Evolutionary conservation across 192 early-diverging fungal genomes (phyloP), one percentile per base, ranked within the genome.

Genomic region (Coemansia sp.): DNA sequence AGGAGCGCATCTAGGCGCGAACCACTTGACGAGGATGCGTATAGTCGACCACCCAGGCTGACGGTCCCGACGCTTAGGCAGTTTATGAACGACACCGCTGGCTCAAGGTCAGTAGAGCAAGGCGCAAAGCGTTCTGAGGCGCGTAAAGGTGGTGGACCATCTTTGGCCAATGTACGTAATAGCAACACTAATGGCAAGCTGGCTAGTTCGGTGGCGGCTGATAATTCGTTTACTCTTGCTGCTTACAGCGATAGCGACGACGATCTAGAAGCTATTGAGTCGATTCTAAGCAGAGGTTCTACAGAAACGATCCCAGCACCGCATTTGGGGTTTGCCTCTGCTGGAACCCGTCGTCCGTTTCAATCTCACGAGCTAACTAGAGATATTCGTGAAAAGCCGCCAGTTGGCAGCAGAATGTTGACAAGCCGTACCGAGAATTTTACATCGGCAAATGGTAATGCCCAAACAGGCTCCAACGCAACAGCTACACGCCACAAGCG

Each of bases 401-500:
- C 49, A 25, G 49, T 25, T 52, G 6, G 14, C 23, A 23, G 23
- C 9, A 52, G 13, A 25, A 25, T 52, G 5, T 25, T 13, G 9
- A 22, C 20, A 25, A 20, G 9, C 14, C 49, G 49, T 52, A 7
- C 22, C 13, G 49, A 52, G 10, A 11, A 2, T 10, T 52, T 25
- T 25, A 52, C 20, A 5, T 11, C 22, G 22, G 49, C 4, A 25
- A 25, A 25, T 25, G 49, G 49, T 25, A 25, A 14, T 13, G 13
- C 7, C 9, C 20, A 25, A 9, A 25, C 49, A 25, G 23, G 55
- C 10, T 33, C 55, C 55, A 57, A 57, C 15, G 15, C 55, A 10
- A 9, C 6, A 25, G 33, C 34, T 17, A 14, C 48, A 38, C 23
- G 42, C 33, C 42, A 50, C 45, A 67, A 66, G 54, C 66, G 66